Percentiles rank a stretch among this genome's conserved stretches.
These are phyloP conservation scores for Hemileia vastatrix DNA, from an alignment of 1,284 basidiomycete genomes.

Conservation along the genomic window DNA sequence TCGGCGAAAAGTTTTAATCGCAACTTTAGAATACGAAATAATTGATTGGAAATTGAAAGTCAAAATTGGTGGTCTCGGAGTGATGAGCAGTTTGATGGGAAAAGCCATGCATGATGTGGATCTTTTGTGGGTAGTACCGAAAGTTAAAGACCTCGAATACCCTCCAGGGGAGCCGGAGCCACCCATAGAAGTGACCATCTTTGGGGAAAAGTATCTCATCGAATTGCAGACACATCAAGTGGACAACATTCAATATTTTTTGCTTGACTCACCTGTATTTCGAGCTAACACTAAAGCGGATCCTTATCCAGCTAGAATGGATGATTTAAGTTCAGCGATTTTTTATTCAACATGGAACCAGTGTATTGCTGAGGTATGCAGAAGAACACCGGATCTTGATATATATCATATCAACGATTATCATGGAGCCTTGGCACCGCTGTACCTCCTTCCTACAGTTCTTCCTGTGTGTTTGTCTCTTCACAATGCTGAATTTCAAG, in stretches of 20 bases:
- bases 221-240: conserved; percentile 82
- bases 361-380: conserved; percentile 77
- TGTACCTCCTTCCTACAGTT: conserved; percentile 80
- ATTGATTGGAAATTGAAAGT: conserved; percentile 93
- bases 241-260: conserved; percentile 86
- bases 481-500: conserved; percentile 92
- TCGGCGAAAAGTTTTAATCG: conserved; percentile 74
- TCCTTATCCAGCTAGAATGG: conserved; percentile 89
- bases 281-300: conserved; percentile 86
- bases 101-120: conserved; percentile 94
- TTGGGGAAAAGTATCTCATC: conserved; percentile 84
- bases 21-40: conserved; percentile 87
- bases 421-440: conserved; percentile 76
- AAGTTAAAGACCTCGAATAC: conserved; percentile 53
- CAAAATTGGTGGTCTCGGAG: conserved; percentile 89
- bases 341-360: conserved; percentile 97
- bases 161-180: conserved; percentile 19
- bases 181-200: conserved; percentile 88
- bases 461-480: conserved; percentile 80
- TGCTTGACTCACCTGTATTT: conserved; percentile 87
- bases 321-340: conserved; percentile 84
- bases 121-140: conserved; percentile 80
- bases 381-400: conserved; percentile 71
- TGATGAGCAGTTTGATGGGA: conserved; percentile 92
- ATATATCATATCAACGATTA: conserved; percentile 79